phyloP scores from a whole-genome alignment of 169 alveolate species.

The Amoebophrya sp. region DNA sequence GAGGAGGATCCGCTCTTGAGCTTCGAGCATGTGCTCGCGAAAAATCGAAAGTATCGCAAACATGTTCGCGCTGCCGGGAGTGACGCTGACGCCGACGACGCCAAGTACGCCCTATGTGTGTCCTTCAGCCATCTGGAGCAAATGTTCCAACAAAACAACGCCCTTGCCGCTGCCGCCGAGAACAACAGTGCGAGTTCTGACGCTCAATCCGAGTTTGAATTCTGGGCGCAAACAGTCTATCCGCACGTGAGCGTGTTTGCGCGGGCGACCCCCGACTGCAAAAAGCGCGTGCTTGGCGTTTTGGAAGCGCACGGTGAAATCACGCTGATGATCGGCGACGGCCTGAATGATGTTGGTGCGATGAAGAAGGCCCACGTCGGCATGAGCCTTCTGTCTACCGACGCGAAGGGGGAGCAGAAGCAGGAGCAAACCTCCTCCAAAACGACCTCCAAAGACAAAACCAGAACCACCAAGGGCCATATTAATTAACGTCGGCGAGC shows the following conservation, averaged over 20 bases:
- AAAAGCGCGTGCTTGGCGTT: constrained; percentile 54
- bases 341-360: constrained; percentile 96
- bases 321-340: constrained; percentile 93
- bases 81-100: neutral
- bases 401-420: neutral
- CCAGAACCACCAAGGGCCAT: too few relatives aligned
- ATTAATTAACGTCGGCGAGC: too few relatives aligned
- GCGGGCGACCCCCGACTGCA: constrained; percentile 84
- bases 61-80: neutral
- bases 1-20: too few relatives aligned
- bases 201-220: too few relatives aligned
- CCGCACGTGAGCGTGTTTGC: constrained; percentile 66
- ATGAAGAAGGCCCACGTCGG: constrained; percentile 90
- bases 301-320: constrained; percentile 54
- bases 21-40: too few relatives aligned
- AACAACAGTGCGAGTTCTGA: neutral
- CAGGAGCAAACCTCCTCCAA: neutral
- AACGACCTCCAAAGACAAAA: neutral
- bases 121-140: neutral
- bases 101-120: neutral
- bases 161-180: too few relatives aligned
- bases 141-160: too few relatives aligned
- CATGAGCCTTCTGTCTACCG: constrained; percentile 68
- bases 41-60: too few relatives aligned
- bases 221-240: neutral